Evolutionary conservation across 495 filamentous ascomycete genomes (phyloP).

Genomic region (Aspergillus wentii): DNA sequence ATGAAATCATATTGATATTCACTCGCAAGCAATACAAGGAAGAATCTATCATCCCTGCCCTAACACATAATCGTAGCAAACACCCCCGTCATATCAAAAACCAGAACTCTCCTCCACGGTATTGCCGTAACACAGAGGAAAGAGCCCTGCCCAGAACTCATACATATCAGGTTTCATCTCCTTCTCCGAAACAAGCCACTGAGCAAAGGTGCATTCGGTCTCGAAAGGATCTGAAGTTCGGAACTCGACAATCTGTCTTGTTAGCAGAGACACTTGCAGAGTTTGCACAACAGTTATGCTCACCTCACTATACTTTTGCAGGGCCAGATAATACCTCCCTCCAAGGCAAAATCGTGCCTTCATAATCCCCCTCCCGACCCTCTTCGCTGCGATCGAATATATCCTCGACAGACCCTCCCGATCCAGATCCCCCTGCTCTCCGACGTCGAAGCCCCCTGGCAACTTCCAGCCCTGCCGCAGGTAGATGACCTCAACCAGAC

Average conservation of each 20-base stretch:
- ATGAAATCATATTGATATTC: no score
- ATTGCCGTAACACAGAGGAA: slow-evolving; percentile 32
- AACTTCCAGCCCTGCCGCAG: slow-evolving; percentile 19
- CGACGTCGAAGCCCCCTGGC: slow-evolving; percentile 14
- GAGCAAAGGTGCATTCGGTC: slow-evolving; percentile 29
- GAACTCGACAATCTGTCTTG: slow-evolving; percentile 24
- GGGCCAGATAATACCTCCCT: slow-evolving; percentile 18
- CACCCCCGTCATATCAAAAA: no score
- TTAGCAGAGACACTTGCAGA: slow-evolving; percentile 6
- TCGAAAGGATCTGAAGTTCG: slow-evolving; percentile 29
- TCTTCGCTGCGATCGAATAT: slow-evolving; percentile 23
- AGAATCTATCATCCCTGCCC: no score
- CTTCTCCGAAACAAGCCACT: slow-evolving; percentile 26
- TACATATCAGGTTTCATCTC: slow-evolving; percentile 19
- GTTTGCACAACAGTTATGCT: slow-evolving; percentile 1
- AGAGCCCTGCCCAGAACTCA: slow-evolving; percentile 31
- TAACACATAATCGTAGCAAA: no score
- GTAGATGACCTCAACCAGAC: slow-evolving; percentile 33
- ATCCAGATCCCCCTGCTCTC: slow-evolving; percentile 8
- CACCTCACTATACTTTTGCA: slow-evolving; percentile 31
- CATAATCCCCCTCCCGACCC: slow-evolving; percentile 18
- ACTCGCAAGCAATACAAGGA: no score
- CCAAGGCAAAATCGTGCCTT: slow-evolving; percentile 21
- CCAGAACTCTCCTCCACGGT: slow-evolving; percentile 25
- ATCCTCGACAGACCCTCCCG: slow-evolving; percentile 18